These are phyloP conservation scores for Blastosporella zonata DNA, from an alignment of 1,284 basidiomycete species.

Conservation along the genomic window DNA sequence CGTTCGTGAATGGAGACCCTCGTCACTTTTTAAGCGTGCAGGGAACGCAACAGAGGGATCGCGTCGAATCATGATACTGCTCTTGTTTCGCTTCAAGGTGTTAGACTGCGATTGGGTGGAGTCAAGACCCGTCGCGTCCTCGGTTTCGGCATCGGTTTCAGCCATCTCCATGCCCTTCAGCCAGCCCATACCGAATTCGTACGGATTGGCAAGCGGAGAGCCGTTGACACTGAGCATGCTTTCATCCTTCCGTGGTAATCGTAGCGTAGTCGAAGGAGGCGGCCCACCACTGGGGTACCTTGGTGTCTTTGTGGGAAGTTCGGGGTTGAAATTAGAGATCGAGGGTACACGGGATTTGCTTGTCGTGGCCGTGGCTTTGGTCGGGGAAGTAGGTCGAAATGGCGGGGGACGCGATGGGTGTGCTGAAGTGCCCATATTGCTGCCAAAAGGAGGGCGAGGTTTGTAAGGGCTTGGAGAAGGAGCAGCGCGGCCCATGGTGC, in stretches of 20 bases:
- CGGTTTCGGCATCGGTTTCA: slow-evolving; percentile 32
- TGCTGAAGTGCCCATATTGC: slow-evolving; percentile 29
- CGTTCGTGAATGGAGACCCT: slow-evolving; percentile 41
- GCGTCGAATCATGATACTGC: slow-evolving; percentile 60
- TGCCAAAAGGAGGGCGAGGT: slow-evolving; percentile 36
- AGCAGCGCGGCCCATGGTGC: slow-evolving; percentile 34
- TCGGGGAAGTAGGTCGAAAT: slow-evolving; percentile 49
- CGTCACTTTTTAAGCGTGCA: slow-evolving; percentile 21
- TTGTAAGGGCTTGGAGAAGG: slow-evolving; percentile 59
- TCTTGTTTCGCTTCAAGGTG: slow-evolving; percentile 48
- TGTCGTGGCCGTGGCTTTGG: slow-evolving; percentile 37
- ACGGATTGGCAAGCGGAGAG: slow-evolving; percentile 73
- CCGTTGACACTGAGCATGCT: slow-evolving; percentile 74
- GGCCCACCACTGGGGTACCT: slow-evolving; percentile 44
- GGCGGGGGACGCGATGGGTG: slow-evolving; percentile 28
- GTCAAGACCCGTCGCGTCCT: slow-evolving; percentile 16
- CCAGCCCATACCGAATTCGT: slow-evolving; percentile 56
- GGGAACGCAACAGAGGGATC: slow-evolving; percentile 49
- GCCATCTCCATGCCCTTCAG: slow-evolving; percentile 39
- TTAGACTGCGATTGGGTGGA: slow-evolving; percentile 21
- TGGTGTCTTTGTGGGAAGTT: slow-evolving; percentile 58
- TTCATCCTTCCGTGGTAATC: slow-evolving; percentile 65
- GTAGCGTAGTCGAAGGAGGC: slow-evolving; percentile 27
- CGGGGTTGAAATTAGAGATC: slow-evolving; percentile 68
- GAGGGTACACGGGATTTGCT: slow-evolving; percentile 51